phyloP scores from a whole-genome alignment of 345 rosid genomes.

The Sonneratia alba region DNA sequence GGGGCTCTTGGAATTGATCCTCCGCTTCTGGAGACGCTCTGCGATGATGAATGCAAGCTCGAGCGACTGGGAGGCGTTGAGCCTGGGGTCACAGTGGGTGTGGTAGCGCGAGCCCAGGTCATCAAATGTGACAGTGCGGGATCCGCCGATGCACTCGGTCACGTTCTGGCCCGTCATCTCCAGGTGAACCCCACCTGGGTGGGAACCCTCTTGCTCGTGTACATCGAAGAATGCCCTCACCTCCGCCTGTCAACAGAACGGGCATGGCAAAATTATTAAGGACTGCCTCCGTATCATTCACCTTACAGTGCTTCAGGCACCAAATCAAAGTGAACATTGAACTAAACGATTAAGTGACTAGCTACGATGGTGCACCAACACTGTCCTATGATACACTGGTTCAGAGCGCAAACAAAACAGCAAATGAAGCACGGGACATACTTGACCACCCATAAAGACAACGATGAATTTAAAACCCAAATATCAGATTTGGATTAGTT shows the following conservation, averaged over 20 bases:
- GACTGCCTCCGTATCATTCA: too few species aligned
- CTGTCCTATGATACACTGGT: too few species aligned
- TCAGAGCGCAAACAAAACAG: too few species aligned
- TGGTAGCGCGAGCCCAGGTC: constrained; percentile 18
- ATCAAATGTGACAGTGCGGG: constrained; percentile 16
- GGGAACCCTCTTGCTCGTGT: constrained; percentile 17
- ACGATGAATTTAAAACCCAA: too few species aligned
- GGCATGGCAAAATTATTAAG: not conserved
- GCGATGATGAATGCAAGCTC: constrained; percentile 19
- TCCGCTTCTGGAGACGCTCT: constrained; percentile 16
- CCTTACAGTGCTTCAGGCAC: not conserved
- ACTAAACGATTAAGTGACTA: not conserved
- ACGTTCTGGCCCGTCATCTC: constrained; percentile 21
- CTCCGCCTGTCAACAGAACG: constrained; percentile 12
- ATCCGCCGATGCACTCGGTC: constrained; percentile 18
- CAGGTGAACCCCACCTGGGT: constrained; percentile 18
- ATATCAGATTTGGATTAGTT: too few species aligned
- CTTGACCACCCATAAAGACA: too few species aligned
- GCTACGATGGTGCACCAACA: too few species aligned
- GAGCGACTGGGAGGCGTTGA: constrained; percentile 17
- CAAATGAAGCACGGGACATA: too few species aligned
- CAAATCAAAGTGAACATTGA: not conserved
- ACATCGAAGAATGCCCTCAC: constrained; percentile 23
- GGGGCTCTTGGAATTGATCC: constrained; percentile 9
- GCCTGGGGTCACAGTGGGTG: constrained; percentile 18